Conservation (phyloP, 148 eudicot species). For the Heliosperma pusillum region DNA sequence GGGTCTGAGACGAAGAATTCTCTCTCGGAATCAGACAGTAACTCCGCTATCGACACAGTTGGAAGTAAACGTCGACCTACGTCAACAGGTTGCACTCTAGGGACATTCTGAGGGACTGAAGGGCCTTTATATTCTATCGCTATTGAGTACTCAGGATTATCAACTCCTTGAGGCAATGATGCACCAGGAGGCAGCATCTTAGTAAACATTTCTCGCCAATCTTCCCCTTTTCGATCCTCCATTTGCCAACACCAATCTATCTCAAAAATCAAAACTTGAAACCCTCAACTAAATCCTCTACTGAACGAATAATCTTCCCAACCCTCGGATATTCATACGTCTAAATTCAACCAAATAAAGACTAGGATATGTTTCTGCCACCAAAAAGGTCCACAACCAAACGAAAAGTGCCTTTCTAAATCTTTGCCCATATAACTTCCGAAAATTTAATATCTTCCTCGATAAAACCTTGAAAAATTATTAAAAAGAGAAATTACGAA, state of each 20-base stretch:
- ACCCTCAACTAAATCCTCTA: neutral
- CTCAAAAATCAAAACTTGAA: neutral
- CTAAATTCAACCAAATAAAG: conserved; percentile 9
- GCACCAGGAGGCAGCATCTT: conserved; percentile 92
- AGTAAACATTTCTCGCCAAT: conserved; percentile 64
- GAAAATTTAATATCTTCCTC: neutral
- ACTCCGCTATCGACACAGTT: conserved; percentile 55
- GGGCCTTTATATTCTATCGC: conserved; percentile 86
- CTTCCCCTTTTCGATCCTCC: conserved; percentile 44
- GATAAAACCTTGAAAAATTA: neutral
- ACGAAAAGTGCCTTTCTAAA: conserved; percentile 5
- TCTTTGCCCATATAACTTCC: neutral
- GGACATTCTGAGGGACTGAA: conserved; percentile 60
- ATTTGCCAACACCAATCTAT: conserved; percentile 32
- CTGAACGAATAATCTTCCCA: neutral
- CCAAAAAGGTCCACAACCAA: conserved; percentile 15
- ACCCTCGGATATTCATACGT: neutral
- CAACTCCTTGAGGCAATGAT: conserved; percentile 52
- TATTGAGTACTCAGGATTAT: conserved; percentile 70
- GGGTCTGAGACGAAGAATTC: conserved; percentile 35
- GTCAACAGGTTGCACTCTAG: conserved; percentile 81
- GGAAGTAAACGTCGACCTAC: conserved; percentile 41
- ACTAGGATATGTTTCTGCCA: neutral
- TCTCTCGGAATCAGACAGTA: conserved; percentile 58
- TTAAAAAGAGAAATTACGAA: neutral